Percentiles rank a stretch among this genome's conserved stretches.
These are phyloP conservation scores for Petunia axillaris DNA, from an alignment of 257 asterid genomes.

Conservation along the genomic window DNA sequence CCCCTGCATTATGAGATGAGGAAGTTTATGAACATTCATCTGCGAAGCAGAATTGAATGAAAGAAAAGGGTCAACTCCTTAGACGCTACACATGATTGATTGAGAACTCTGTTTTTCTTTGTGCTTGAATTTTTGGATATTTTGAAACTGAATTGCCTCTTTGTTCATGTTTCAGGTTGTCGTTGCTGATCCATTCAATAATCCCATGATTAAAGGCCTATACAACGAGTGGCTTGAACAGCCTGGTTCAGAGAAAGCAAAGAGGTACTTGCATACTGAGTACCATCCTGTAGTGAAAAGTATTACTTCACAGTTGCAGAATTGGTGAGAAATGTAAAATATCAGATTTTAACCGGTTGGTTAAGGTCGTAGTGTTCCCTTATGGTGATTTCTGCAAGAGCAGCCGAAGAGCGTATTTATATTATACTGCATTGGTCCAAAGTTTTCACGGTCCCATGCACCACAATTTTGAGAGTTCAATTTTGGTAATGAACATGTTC, in stretches of 20 bases:
- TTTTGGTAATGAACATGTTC: slow-evolving; percentile 46
- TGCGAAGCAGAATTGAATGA: background rate
- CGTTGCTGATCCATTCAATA: slow-evolving; percentile 65
- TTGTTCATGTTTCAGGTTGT: slow-evolving; percentile 48
- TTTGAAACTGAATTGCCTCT: slow-evolving; percentile 7
- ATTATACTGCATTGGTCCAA: background rate
- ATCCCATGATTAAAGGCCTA: slow-evolving; percentile 53
- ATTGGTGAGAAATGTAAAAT: slow-evolving; percentile 62
- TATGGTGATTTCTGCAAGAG: background rate
- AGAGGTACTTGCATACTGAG: slow-evolving; percentile 68
- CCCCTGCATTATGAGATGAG: background rate
- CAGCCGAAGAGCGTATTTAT: background rate
- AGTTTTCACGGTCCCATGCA: background rate
- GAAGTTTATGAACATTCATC: background rate
- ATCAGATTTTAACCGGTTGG: background rate
- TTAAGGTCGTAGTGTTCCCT: slow-evolving; percentile 1
- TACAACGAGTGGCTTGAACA: slow-evolving; percentile 83
- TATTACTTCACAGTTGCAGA: slow-evolving; percentile 81
- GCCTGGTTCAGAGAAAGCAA: slow-evolving; percentile 88
- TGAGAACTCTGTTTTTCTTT: background rate
- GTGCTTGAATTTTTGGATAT: background rate
- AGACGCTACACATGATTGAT: background rate
- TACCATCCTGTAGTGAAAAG: slow-evolving; percentile 84
- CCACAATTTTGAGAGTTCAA: slow-evolving; percentile 34
- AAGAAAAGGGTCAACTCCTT: background rate